These are phyloP conservation scores for Narthecium ossifragum DNA, from an alignment of 106 monocot genomes.

Conservation along the genomic window DNA sequence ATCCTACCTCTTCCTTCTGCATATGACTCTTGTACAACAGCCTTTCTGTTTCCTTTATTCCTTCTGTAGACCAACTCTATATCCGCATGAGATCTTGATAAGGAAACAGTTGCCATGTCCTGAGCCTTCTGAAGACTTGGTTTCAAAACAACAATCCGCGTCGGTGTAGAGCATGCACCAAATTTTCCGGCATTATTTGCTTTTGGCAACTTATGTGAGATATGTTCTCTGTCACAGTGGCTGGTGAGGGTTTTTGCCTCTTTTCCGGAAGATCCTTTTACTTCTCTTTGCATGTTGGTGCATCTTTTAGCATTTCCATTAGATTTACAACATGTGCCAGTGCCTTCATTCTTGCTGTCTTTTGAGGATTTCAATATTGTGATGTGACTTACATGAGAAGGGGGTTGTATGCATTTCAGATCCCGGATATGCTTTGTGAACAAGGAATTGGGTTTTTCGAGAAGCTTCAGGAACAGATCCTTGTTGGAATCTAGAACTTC, in stretches of 20 bases:
- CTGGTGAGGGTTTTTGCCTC: conserved; percentile 7
- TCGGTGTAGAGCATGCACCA: conserved; percentile 12
- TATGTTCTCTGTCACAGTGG: conserved; percentile 27
- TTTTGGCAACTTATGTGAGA: conserved; percentile 21
- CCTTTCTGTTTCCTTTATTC: conserved; percentile 10
- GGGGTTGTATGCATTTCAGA: conserved; percentile 20
- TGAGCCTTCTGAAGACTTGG: conserved; percentile 39
- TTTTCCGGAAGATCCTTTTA: conserved; percentile 11
- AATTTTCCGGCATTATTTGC: conserved; percentile 14
- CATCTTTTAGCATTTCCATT: conserved; percentile 14
- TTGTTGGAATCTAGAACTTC: conserved; percentile 57
- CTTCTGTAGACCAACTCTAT: conserved; percentile 9
- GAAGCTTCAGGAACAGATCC: conserved; percentile 60
- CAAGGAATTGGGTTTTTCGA: conserved; percentile 62
- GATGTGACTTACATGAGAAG: conserved; percentile 30
- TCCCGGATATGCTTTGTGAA: conserved; percentile 57
- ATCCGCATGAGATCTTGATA: conserved; percentile 12
- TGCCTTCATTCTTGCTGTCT: neutral
- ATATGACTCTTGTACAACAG: conserved; percentile 17
- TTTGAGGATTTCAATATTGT: conserved; percentile 44
- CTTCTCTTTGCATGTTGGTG: conserved; percentile 3
- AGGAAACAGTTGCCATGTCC: conserved; percentile 18
- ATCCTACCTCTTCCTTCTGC: conserved; percentile 22
- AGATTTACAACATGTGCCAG: conserved; percentile 12
- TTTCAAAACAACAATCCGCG: conserved; percentile 72